Conservation (phyloP, 768 basidiomycete species). For the Trametes maxima region DNA sequence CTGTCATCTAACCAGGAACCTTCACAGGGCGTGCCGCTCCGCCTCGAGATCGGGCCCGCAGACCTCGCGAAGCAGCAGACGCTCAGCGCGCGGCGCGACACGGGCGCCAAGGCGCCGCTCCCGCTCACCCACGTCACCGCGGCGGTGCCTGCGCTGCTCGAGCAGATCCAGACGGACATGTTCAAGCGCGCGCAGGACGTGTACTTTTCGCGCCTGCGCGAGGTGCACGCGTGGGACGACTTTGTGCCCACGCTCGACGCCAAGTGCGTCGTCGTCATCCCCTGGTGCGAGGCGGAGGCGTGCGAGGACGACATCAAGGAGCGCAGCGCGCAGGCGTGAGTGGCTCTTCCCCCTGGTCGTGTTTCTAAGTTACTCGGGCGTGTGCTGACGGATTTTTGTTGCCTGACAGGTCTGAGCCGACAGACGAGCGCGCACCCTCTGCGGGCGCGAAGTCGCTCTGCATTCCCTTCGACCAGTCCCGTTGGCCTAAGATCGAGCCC, state of each 20-base stretch:
- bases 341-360: slow-evolving; percentile 19
- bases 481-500: slow-evolving; percentile 76
- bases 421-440: slow-evolving; percentile 94
- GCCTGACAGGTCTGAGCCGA: slow-evolving; percentile 68
- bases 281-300: slow-evolving; percentile 92
- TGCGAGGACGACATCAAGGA: slow-evolving; percentile 99
- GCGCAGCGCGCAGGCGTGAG: slow-evolving; percentile 80
- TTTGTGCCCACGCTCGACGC: slow-evolving; percentile 88
- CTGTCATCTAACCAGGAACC: not conserved
- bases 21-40: slow-evolving; percentile 87
- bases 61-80: slow-evolving; percentile 86
- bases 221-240: slow-evolving; percentile 87
- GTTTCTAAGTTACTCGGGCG: slow-evolving; percentile 4
- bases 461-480: slow-evolving; percentile 92
- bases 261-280: slow-evolving; percentile 86
- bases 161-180: slow-evolving; percentile 90
- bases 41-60: slow-evolving; percentile 95
- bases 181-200: slow-evolving; percentile 72
- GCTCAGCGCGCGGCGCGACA: slow-evolving; percentile 81
- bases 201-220: slow-evolving; percentile 71
- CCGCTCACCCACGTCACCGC: slow-evolving; percentile 49
- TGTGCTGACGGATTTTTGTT: not conserved
- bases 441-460: slow-evolving; percentile 97
- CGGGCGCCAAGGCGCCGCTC: slow-evolving; percentile 60
- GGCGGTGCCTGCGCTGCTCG: slow-evolving; percentile 66